Conservation (phyloP, 2,329 filamentous ascomycete genomes). For the Apiospora saccharicola region DNA sequence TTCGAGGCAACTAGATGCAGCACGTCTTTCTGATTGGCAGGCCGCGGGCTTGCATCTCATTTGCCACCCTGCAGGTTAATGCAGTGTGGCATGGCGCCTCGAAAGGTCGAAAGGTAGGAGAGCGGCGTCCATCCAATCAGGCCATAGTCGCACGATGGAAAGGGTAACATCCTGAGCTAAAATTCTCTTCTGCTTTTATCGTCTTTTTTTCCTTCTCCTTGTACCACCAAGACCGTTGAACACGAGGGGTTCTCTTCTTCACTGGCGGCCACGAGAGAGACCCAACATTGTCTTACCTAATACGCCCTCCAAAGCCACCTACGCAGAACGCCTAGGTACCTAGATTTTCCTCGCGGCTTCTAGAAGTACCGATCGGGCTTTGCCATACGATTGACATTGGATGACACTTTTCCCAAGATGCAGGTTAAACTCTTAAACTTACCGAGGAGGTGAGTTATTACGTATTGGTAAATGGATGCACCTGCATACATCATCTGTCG, state of each 20-base stretch:
- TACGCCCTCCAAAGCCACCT: background rate
- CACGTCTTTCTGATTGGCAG: background rate
- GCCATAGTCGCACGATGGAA: slow-evolving; percentile 14
- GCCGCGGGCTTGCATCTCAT: background rate
- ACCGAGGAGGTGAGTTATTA: background rate
- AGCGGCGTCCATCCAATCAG: background rate
- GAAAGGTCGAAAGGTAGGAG: background rate
- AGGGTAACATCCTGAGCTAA: background rate
- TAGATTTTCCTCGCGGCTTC: background rate
- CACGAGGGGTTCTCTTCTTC: slow-evolving; percentile 15
- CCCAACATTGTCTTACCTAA: slow-evolving; percentile 1
- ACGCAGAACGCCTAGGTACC: background rate
- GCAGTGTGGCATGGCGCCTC: slow-evolving; percentile 16
- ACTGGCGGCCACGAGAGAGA: background rate
- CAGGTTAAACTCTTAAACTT: background rate
- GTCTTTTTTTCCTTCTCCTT: background rate
- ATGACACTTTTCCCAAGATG: background rate
- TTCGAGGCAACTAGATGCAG: background rate
- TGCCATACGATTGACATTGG: background rate
- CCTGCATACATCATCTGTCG: background rate
- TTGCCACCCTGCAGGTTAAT: slow-evolving; percentile 17
- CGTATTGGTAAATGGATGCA: background rate
- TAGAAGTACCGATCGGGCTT: background rate
- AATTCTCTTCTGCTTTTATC: background rate
- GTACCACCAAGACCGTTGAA: slow-evolving; percentile 19